Base-by-base conservation (phyloP, 768 basidiomycete species). In the Mycena venus region DNA sequence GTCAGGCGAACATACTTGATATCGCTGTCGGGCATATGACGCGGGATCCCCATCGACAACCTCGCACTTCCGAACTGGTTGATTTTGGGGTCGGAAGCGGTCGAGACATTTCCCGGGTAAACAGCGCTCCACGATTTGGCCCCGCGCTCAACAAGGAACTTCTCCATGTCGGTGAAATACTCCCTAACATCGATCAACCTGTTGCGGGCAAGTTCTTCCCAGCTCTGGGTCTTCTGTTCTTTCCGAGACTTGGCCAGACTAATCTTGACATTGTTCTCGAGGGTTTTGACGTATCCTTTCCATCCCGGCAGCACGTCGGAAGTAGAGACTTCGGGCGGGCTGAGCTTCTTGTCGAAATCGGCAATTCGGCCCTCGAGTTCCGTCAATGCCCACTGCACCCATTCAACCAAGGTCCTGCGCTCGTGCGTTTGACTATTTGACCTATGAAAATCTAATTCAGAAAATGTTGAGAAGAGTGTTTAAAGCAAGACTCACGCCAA, bases 51-150 rank as follows among this genome's bases (percentile, higher is more conserved):
- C n/a, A n/a, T n/a, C n/a, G n/a, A n/a, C n/a, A n/a, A n/a, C n/a
- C n/a, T n/a, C n/a, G n/a, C 2, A 40, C 12, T 58, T 25, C 55
- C 61, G n/a, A 51, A 63, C 21, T 56, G 58, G 11, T 70, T 34
- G 55, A 75, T 70, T 14, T 70, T 75, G 11, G 77, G 64, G 44
- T 79, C 77, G 11, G 63, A 53, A 23, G 71, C 72, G 6, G 73
- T 75, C 23, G 76, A 76, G 21, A 74, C 70, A 17, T 77, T 70
- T 15, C 80, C 77, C 0, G 86, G 82, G 68, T 84, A 84, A 25
- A 88, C 62, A 36, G 86, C 87, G 7, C 79, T 78, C 86, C 87
- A 88, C 0, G 84, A 79, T 74, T 88, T 88, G 21, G 88, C 88
- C 2, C 82, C 83, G 49, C 80, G 78, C 11, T 82, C 79, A 9